Conservation (phyloP, 176 grass and related monocot species). For the Aegilops bicornis region DNA sequence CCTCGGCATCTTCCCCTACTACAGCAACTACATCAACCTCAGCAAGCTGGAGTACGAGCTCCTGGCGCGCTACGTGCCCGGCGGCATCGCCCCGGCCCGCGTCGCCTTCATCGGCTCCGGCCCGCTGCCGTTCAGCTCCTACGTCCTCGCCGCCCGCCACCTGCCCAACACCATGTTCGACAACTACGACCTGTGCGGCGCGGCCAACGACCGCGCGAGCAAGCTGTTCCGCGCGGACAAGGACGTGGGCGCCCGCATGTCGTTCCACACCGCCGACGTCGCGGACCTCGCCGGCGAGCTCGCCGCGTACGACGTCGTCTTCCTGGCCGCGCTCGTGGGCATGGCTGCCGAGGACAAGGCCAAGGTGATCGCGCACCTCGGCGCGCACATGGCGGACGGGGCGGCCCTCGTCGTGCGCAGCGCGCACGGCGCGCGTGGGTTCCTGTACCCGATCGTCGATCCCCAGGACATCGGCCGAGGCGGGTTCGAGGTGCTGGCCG, state of each 20-base stretch:
- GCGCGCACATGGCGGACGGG: constrained; percentile 51
- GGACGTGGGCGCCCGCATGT: constrained; percentile 42
- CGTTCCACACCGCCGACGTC: constrained; percentile 73
- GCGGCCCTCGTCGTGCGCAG: constrained; percentile 66
- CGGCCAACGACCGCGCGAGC: constrained; percentile 50
- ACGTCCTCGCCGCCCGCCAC: constrained; percentile 48
- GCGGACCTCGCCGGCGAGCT: constrained; percentile 34
- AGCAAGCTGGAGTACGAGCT: constrained; percentile 68
- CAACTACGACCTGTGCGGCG: constrained; percentile 47
- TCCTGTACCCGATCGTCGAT: constrained; percentile 78
- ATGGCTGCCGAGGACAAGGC: constrained; percentile 61
- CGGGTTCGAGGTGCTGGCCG: constrained; percentile 63
- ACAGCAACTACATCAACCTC: constrained; percentile 75
- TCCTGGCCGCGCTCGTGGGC: constrained; percentile 78
- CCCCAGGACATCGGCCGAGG: constrained; percentile 41
- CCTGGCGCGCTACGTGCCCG: constrained; percentile 37
- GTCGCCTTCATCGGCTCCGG: constrained; percentile 63
- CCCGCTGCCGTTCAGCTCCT: constrained; percentile 56
- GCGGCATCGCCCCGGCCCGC: constrained; percentile 12
- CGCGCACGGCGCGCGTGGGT: constrained; percentile 71
- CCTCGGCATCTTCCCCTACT: constrained; percentile 65
- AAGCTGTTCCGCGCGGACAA: constrained; percentile 54
- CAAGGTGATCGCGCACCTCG: constrained; percentile 56
- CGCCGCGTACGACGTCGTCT: constrained; percentile 61
- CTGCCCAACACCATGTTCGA: constrained; percentile 34